Evolutionary conservation across 441 rosid species (phyloP).

Genomic region (Corymbia calophylla): DNA sequence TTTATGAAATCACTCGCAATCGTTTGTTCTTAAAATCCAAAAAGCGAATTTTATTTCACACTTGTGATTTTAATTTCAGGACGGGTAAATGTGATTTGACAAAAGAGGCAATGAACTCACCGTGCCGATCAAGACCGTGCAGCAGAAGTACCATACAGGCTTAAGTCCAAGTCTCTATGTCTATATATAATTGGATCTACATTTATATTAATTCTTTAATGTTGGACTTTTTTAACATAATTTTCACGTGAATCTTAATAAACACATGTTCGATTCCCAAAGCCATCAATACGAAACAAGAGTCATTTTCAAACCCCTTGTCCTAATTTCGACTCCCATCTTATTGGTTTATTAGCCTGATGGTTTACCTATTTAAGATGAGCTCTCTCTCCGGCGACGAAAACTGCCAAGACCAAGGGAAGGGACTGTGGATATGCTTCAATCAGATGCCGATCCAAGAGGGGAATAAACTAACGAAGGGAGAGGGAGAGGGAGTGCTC

Average conservation of each 20-base stretch:
- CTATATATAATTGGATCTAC: too few species aligned
- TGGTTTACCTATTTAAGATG: neutral
- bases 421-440: neutral
- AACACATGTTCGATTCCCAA: accelerated
- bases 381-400: neutral
- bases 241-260: too few species aligned
- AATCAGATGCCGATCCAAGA: neutral
- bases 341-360: neutral
- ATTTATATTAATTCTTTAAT: too few species aligned
- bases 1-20: neutral
- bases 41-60: neutral
- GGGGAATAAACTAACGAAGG: neutral
- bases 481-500: neutral
- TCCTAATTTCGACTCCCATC: neutral
- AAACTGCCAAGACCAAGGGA: neutral
- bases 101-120: accelerated
- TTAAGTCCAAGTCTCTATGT: too few species aligned
- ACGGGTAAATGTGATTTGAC: accelerated
- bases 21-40: too few species aligned
- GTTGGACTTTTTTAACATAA: too few species aligned
- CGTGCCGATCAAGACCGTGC: accelerated
- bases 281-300: accelerated
- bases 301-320: accelerated
- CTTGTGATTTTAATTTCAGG: accelerated
- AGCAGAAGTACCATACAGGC: too few species aligned